A percentile compares a stretch with the other conserved stretches of the same genome.
Conservation (phyloP, 2,329 filamentous ascomycete genomes). For the Phaeosphaeriaceae sp. region DNA sequence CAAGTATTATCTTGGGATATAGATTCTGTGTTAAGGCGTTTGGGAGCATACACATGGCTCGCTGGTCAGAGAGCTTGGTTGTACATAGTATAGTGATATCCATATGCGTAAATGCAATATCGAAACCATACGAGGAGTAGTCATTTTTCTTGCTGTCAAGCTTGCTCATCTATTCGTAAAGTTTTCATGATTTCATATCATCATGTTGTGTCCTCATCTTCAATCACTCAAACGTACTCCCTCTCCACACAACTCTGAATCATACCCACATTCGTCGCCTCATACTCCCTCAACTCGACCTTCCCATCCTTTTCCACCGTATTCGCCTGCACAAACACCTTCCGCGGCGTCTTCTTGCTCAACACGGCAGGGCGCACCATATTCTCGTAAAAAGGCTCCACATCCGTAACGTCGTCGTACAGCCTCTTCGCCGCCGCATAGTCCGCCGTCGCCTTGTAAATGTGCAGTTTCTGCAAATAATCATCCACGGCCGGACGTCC, state of each 20-base stretch:
- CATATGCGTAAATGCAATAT: not conserved
- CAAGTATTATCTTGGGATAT: slow-evolving; percentile 64
- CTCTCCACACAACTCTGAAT: slow-evolving; percentile 48
- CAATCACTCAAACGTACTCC: slow-evolving; percentile 36
- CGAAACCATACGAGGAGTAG: not conserved
- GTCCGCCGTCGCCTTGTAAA: slow-evolving; percentile 92
- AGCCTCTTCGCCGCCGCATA: slow-evolving; percentile 77
- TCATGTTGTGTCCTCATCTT: not conserved
- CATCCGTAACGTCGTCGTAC: slow-evolving; percentile 83
- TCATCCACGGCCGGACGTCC: slow-evolving; percentile 84
- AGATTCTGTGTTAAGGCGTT: not conserved
- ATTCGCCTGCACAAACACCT: slow-evolving; percentile 94
- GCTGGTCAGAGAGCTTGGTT: not conserved
- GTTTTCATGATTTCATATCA: not conserved
- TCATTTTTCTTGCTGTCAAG: not conserved
- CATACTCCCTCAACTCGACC: slow-evolving; percentile 82
- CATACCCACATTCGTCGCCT: slow-evolving; percentile 79
- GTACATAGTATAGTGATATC: not conserved
- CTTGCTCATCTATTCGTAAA: not conserved
- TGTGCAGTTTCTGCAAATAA: slow-evolving; percentile 88
- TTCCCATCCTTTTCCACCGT: slow-evolving; percentile 66
- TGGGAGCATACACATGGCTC: not conserved
- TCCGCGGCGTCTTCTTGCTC: slow-evolving; percentile 79
- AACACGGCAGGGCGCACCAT: slow-evolving; percentile 79
- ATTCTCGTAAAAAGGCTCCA: slow-evolving; percentile 84